A percentile compares a stretch with the other conserved stretches of the same genome.
These are phyloP conservation scores for Schizothecium vesticola DNA, from an alignment of 495 filamentous ascomycete species.

Conservation along the genomic window DNA sequence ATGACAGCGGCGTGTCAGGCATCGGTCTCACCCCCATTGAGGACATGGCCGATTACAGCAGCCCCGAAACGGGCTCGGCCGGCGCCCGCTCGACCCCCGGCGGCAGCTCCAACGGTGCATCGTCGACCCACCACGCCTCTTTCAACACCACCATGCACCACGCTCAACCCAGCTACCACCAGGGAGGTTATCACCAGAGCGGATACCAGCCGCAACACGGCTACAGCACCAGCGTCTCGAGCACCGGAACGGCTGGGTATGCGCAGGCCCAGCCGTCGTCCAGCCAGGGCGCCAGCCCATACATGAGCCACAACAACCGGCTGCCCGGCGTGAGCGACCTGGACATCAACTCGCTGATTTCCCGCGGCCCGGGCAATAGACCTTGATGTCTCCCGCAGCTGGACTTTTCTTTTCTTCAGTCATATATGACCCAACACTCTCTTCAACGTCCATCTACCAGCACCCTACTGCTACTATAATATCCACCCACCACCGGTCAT, in stretches of 20 bases:
- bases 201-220: slow-evolving; percentile 32
- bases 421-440: slow-evolving; percentile 1
- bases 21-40: slow-evolving; percentile 48
- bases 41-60: slow-evolving; percentile 44
- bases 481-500: background rate
- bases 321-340: slow-evolving; percentile 50
- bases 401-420: slow-evolving; percentile 7
- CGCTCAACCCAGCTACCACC: slow-evolving; percentile 14
- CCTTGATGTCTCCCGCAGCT: slow-evolving; percentile 6
- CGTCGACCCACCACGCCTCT: slow-evolving; percentile 10
- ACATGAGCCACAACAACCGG: slow-evolving; percentile 40
- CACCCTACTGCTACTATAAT: slow-evolving; percentile 6
- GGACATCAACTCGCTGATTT: slow-evolving; percentile 53
- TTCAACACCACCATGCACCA: slow-evolving; percentile 25
- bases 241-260: slow-evolving; percentile 27
- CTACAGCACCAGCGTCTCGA: slow-evolving; percentile 39
- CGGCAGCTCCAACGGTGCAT: slow-evolving; percentile 20
- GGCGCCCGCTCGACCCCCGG: slow-evolving; percentile 31
- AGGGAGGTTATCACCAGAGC: slow-evolving; percentile 12
- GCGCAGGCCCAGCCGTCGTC: slow-evolving; percentile 8
- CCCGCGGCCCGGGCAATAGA: slow-evolving; percentile 33
- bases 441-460: slow-evolving; percentile 11
- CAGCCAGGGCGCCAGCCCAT: slow-evolving; percentile 42
- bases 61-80: slow-evolving; percentile 34
- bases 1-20: slow-evolving; percentile 45